Base-by-base conservation (phyloP, 371 early-diverging fungal species). In the Nematocida major region DNA sequence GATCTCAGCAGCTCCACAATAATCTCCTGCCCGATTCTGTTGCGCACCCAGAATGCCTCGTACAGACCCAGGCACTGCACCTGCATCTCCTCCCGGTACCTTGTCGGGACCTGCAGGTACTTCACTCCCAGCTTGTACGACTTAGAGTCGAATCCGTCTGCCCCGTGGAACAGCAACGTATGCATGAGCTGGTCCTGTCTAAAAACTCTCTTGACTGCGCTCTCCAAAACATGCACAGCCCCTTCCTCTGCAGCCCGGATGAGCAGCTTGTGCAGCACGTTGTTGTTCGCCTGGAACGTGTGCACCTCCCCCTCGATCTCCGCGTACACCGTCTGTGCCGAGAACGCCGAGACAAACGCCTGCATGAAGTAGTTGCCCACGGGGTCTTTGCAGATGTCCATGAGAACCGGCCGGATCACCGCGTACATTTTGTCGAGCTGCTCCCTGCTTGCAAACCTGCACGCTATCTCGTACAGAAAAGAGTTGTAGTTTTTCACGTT, bases 381-480 rank as follows among this genome's bases (percentile, higher is more conserved):
- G 59, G 42, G 48, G 36, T 73, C 70, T n/a, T 53, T 57, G n/a
- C 63, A 67, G 2, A 81, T 43, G 3, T 79, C 78, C n/a, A 45
- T 42, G 30, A 70, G 42, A 9, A 48, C 42, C n/a, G 49, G 36
- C 57, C 66, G 54, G 2, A 83, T 68, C 18, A 22, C 53, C 22
- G 66, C 15, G 66, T 63, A 83, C 18, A 83, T 68, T 13, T 47
- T 38, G 38, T 53, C 22, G 36, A 68, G 49, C 13, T 79, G 51
- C 39, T 63, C 73, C 39, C 38, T 43, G 28, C 59, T 63, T 20
- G 66, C 15, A 2, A 80, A 15, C 22, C 42, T 22, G 38, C 77
- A 62, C 49, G 80, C 59, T 63, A 67, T 73, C 68, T 83, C 81
- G 78, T 79, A 83, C 42, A 83, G 48, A 54, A 66, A 81, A 3